Base-by-base conservation (phyloP, 2,329 filamentous ascomycete species). In the Venturia oleaginea region DNA sequence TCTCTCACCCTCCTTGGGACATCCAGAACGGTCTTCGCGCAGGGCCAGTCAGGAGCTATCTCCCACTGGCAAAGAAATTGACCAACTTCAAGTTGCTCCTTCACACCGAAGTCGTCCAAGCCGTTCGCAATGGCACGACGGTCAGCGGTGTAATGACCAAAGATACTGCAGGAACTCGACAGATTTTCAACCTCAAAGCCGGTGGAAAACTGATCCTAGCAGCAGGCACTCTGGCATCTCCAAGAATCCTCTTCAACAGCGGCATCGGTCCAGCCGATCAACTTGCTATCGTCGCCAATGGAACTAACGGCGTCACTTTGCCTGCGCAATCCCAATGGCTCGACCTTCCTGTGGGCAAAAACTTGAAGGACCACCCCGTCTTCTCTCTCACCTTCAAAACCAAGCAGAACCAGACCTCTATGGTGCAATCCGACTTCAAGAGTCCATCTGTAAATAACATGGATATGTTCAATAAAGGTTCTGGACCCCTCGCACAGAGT, bases 21-120 rank as follows among this genome's bases (percentile, higher is more conserved):
- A 82, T 81, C 66, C 74, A 77, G 22, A 71, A 77, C 22, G 81
- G 80, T 3, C 77, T 83, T 65, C 73, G 81, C 54, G 80, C 80
- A 22, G 81, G 81, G 0, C 80, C 81, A 0, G 75, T 75, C 0
- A 75, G 74, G 64, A 83, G 79, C 0, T 83, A 83, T 67, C 76
- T 84, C 0, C 80, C 81, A 65, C 74, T 72, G 4, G 80, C 81
- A 0, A 68, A 78, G 13, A 65, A 71, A 17, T 71, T 74, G 30
- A 59, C 48, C 4, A 79, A 80, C 65, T 82, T 82, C 72, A 71
- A 71, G 62, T 68, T 84, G 0, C 73, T 77, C 68, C 78, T 73
- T 0, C 76, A 77, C 11, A 76, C 75, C 13, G 74, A 72, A 42
- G 81, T 81, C 27, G 68, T 74, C 17, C 74, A 77, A 10, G 74